Evolutionary conservation across 2,329 filamentous ascomycete species (phyloP).

Genomic region (Tolypocladium ovalisporum): DNA sequence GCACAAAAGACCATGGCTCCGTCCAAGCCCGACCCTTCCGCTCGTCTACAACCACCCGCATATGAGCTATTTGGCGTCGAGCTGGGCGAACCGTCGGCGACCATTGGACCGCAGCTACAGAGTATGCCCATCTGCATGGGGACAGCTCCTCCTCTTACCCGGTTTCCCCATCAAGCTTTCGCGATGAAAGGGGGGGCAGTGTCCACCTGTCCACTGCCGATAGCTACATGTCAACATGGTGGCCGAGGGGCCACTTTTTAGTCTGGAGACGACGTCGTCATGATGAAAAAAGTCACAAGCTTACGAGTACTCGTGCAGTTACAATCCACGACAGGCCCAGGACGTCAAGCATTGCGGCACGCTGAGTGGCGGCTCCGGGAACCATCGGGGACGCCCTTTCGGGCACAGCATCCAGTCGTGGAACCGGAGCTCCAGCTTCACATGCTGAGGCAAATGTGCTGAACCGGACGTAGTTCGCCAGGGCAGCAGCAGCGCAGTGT

Average conservation of each 20-base stretch:
- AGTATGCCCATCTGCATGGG: background rate
- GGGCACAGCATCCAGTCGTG: background rate
- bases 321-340: background rate
- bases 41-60: background rate
- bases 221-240: background rate
- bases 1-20: background rate
- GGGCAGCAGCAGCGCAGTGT: background rate
- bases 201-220: background rate
- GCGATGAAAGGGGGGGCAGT: background rate
- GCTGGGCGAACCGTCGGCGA: background rate
- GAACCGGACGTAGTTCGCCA: background rate
- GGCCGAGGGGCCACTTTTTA: background rate
- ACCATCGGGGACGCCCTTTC: background rate
- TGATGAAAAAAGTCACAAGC: slow-evolving; percentile 2
- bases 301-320: background rate
- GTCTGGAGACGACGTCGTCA: slow-evolving; percentile 1
- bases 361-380: background rate
- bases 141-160: background rate
- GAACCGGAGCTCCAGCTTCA: background rate
- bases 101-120: background rate
- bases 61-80: background rate
- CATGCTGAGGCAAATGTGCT: background rate
- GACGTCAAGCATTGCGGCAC: background rate
- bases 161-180: background rate
- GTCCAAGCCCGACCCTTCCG: background rate